Conservation (phyloP, 345 rosid genomes). For the Clarkia xantiana region DNA sequence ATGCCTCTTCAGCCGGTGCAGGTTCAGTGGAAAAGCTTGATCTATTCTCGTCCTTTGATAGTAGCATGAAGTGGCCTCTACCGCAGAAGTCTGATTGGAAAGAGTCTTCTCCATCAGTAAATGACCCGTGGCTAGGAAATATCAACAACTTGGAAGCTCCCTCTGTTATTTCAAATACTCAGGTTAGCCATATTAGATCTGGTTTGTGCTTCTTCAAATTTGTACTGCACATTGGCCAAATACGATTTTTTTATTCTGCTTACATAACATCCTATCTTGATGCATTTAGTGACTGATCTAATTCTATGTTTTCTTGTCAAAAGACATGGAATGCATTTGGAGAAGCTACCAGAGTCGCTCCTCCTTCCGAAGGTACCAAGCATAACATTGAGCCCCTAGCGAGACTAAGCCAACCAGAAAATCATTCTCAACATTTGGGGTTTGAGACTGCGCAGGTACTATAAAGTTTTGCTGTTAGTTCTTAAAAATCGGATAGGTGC, state of each 20-base stretch:
- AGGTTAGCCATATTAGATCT: constrained; percentile 27
- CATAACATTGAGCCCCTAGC: constrained; percentile 21
- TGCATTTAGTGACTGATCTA: background rate
- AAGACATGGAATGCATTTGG: constrained; percentile 86
- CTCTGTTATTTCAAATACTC: constrained; percentile 15
- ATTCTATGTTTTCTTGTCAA: constrained; percentile 11
- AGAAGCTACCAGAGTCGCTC: constrained; percentile 18
- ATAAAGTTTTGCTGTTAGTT: constrained; percentile 4
- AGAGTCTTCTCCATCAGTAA: constrained; percentile 19
- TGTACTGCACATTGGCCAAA: background rate
- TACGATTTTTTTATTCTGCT: background rate
- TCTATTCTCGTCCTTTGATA: constrained; percentile 21
- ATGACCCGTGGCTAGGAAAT: constrained; percentile 39
- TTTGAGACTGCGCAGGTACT: constrained; percentile 31
- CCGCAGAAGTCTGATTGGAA: constrained; percentile 25
- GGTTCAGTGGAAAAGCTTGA: constrained; percentile 25
- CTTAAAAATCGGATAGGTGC: background rate
- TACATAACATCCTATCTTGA: background rate
- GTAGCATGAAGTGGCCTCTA: constrained; percentile 37
- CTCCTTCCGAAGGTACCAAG: constrained; percentile 20
- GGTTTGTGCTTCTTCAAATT: background rate
- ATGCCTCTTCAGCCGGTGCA: constrained; percentile 14
- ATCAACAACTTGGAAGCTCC: constrained; percentile 20
- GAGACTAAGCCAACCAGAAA: constrained; percentile 19
- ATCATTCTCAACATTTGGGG: constrained; percentile 26